Evolutionary conservation across 73 alveolate genomes (phyloP), one percentile per base, ranked within the genome.

Genomic region (Stentor roeselii): DNA sequence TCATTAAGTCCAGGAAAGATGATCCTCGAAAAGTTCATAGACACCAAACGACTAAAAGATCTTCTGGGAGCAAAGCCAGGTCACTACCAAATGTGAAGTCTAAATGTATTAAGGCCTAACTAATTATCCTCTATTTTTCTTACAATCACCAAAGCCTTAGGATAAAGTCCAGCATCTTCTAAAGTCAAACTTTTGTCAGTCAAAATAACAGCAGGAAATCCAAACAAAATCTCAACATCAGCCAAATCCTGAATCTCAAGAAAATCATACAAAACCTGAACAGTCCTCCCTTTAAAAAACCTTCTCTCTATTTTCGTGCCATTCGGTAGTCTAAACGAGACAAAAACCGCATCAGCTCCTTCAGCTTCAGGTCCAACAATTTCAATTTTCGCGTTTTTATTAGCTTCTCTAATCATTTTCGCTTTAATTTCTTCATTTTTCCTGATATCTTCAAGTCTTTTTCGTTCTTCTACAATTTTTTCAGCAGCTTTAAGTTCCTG

Each of bases 401-500:
- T 21, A 50, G 6, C 21, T 50, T 50, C 67, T 21, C 21, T 21
- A 11, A 11, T 50, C 21, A 11, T 21, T 50, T 50, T 50, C 21
- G 6, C 67, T 50, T 11, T 6, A 11, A 11, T 50, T 50, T 50
- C 67, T 11, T 50, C 67, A 11, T 21, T 50, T 50, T 50, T 50
- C 21, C 21, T 6, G 6, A 11, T 21, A 6, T 50, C 67, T 80
- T 80, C 87, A 11, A 32, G 15, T 80, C 27, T 80, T 58, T 80
- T 61, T 21, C 80, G 21, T 67, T 67, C 80, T 34, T 32, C 37
- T 1, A 67, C 41, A n/a, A 67, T n/a, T 11, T n/a, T 32, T 67
- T 67, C 80, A 21, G 80, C 80, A 27, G 21, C 80, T 67, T 67
- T 67, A 67, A 67, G 80, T 32, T 67, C 80, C 37, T 32, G 21